Percentiles rank a stretch among this genome's conserved stretches.
phyloP scores from a whole-genome alignment of 768 basidiomycete species.

The Austroboletus eburneus region DNA sequence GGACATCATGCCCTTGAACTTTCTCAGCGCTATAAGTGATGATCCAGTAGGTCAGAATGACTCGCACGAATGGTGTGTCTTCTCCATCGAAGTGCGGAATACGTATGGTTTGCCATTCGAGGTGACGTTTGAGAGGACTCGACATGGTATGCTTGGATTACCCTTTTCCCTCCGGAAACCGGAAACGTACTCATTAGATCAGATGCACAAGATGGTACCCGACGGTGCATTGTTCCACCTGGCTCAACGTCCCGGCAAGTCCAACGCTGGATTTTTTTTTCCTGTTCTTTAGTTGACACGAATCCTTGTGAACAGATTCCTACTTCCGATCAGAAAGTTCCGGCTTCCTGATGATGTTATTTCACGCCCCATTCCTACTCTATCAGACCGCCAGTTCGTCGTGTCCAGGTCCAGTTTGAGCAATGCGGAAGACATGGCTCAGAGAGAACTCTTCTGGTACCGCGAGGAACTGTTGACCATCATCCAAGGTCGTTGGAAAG shows the following conservation, averaged over 20 bases:
- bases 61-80: constrained; percentile 74
- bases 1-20: constrained; percentile 66
- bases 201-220: constrained; percentile 42
- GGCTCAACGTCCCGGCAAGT: constrained; percentile 79
- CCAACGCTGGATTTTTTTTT: not conserved
- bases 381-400: constrained; percentile 89
- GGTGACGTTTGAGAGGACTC: constrained; percentile 65
- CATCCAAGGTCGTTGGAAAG: constrained; percentile 75
- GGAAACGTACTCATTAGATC: constrained; percentile 3
- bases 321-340: constrained; percentile 72
- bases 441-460: constrained; percentile 93
- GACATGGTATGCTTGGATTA: constrained; percentile 47
- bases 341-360: constrained; percentile 53
- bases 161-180: not conserved
- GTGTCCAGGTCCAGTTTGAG: constrained; percentile 70
- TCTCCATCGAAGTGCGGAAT: constrained; percentile 88
- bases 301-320: constrained; percentile 39
- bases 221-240: constrained; percentile 69
- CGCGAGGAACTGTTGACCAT: constrained; percentile 77
- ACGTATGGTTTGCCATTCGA: constrained; percentile 91
- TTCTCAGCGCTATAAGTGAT: constrained; percentile 19
- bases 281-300: constrained; percentile 5
- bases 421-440: constrained; percentile 51
- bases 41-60: constrained; percentile 38
- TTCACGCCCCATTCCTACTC: constrained; percentile 71